A percentile compares a stretch with the other conserved stretches of the same genome.
Evolutionary conservation across 192 early-diverging fungal species (phyloP).

Genomic region (Mortierella antarctica): DNA sequence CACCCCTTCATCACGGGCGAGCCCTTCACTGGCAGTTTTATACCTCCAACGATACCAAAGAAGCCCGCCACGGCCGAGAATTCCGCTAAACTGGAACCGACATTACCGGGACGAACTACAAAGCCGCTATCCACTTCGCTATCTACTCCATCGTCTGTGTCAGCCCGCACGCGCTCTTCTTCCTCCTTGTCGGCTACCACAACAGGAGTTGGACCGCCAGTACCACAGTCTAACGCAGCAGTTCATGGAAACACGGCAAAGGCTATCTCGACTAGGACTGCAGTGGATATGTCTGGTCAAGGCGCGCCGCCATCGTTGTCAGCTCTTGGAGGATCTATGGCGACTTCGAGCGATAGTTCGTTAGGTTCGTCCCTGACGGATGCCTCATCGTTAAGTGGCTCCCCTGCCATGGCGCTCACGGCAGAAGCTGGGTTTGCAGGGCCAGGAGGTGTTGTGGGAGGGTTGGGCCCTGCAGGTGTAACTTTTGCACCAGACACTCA

Average conservation of each 20-base stretch:
- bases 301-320: background rate
- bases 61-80: conserved; percentile 42
- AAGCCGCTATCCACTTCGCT: conserved; percentile 27
- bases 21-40: conserved; percentile 75
- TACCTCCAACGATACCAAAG: conserved; percentile 62
- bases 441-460: background rate
- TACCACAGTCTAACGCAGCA: background rate
- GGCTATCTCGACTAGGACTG: background rate
- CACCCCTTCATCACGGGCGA: conserved; percentile 98
- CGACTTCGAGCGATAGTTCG: conserved; percentile 15
- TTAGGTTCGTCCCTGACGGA: conserved; percentile 5
- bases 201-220: background rate
- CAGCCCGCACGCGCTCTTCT: background rate
- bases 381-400: conserved; percentile 10
- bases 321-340: background rate
- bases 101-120: conserved; percentile 22
- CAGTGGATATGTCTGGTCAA: background rate
- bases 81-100: conserved; percentile 37
- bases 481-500: conserved; percentile 2
- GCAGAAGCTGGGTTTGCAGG: background rate
- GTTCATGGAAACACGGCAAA: background rate
- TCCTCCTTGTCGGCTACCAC: background rate
- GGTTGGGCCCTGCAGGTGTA: background rate
- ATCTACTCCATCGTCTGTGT: conserved; percentile 12
- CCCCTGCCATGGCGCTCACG: background rate